Conservation (phyloP, 345 rosid species). For the Moricandia arvensis region DNA sequence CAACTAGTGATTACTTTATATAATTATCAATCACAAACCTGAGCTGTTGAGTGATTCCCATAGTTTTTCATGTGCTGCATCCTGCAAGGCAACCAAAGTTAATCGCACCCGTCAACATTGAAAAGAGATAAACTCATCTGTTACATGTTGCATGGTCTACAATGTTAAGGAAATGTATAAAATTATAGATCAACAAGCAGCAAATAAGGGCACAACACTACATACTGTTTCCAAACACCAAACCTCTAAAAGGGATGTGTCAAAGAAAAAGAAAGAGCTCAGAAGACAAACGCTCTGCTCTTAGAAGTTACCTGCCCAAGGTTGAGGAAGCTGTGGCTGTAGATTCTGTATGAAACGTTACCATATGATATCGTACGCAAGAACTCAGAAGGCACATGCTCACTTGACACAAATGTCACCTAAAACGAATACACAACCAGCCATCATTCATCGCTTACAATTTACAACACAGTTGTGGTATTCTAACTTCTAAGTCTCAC, state of each 20-base stretch:
- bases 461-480: not conserved
- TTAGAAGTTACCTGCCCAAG: conserved; percentile 68
- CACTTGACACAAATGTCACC: conserved; percentile 48
- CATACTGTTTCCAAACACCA: not conserved
- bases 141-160: not conserved
- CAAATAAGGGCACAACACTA: not conserved
- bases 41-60: conserved; percentile 49
- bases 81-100: conserved; percentile 48
- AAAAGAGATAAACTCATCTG: not conserved
- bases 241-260: not conserved
- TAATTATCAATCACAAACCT: conserved; percentile 36
- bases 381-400: conserved; percentile 64
- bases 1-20: not conserved
- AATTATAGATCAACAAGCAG: not conserved
- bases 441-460: not conserved
- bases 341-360: conserved; percentile 66
- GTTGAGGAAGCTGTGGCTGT: conserved; percentile 90
- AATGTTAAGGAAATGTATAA: not conserved
- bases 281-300: not conserved
- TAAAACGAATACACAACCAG: not conserved
- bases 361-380: conserved; percentile 56
- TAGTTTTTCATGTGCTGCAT: conserved; percentile 69
- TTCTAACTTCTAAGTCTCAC: not conserved
- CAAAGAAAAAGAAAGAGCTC: not conserved
- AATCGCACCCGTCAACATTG: conserved; percentile 15